phyloP scores from a whole-genome alignment of 257 asterid genomes.

The Forsythia suspensa region DNA sequence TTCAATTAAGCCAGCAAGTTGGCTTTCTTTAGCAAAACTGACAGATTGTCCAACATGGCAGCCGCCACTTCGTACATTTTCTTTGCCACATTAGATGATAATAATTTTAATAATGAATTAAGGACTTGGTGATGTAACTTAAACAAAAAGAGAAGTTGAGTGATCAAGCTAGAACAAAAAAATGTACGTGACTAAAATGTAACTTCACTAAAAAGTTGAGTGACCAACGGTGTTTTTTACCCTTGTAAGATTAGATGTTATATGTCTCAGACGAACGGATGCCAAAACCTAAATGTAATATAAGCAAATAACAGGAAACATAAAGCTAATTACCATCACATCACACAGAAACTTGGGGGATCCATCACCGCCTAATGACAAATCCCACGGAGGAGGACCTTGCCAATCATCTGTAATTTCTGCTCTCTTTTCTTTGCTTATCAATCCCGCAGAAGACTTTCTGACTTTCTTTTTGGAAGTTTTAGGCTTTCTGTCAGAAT shows the following conservation, averaged over 20 bases:
- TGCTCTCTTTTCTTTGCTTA: conserved; percentile 31
- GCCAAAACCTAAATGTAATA: neutral
- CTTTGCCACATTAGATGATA: too few species aligned
- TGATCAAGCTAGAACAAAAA: neutral
- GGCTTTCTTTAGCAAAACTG: neutral
- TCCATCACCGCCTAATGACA: conserved; percentile 75
- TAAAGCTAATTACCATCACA: conserved; percentile 58
- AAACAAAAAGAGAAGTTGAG: neutral
- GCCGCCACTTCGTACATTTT: neutral
- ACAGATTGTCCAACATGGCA: neutral
- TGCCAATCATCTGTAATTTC: conserved; percentile 63
- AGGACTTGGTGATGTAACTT: neutral
- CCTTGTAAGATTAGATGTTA: neutral
- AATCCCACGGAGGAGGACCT: conserved; percentile 91
- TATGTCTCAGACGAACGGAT: conserved; percentile 2
- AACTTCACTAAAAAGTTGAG: neutral
- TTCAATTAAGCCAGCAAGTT: neutral
- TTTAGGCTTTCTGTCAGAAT: conserved; percentile 74
- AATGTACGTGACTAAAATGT: neutral
- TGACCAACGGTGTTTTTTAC: neutral
- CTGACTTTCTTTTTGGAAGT: conserved; percentile 57
- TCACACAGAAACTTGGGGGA: conserved; percentile 91
- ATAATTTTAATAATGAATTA: neutral
- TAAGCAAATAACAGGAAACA: conserved; percentile 12
- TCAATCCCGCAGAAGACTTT: conserved; percentile 44